These are phyloP conservation scores for Yamadazyma laniorum DNA, from an alignment of 805 yeast species.

Conservation along the genomic window DNA sequence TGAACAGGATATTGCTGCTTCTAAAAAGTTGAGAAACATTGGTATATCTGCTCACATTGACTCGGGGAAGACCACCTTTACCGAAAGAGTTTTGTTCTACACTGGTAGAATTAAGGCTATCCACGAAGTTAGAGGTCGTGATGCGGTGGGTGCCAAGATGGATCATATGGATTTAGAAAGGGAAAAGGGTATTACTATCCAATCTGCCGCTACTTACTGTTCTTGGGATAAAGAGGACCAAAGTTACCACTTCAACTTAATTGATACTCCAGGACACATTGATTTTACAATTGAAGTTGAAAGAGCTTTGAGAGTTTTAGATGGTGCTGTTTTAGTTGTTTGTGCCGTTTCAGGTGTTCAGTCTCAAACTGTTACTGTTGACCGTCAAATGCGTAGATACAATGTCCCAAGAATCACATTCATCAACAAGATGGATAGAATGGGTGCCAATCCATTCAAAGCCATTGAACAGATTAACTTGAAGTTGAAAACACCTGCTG, in stretches of 20 bases:
- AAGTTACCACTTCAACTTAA: slow-evolving; percentile 84
- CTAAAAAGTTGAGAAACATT: slow-evolving; percentile 76
- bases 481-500: slow-evolving; percentile 90
- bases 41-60: slow-evolving; percentile 99
- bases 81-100: slow-evolving; percentile 93
- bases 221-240: slow-evolving; percentile 79
- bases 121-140: slow-evolving; percentile 96
- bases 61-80: slow-evolving; percentile 96
- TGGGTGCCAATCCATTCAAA: slow-evolving; percentile 97
- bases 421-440: slow-evolving; percentile 97
- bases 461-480: slow-evolving; percentile 88
- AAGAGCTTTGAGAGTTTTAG: slow-evolving; percentile 95
- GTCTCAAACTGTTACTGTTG: slow-evolving; percentile 97
- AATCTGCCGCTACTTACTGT: slow-evolving; percentile 98
- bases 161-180: slow-evolving; percentile 98
- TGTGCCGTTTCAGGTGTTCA: slow-evolving; percentile 99
- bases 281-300: slow-evolving; percentile 99
- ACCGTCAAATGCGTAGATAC: slow-evolving; percentile 97
- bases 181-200: slow-evolving; percentile 98
- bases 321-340: slow-evolving; percentile 97
- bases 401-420: slow-evolving; percentile 96
- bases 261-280: slow-evolving; percentile 98
- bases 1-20: slow-evolving; percentile 49
- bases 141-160: slow-evolving; percentile 98
- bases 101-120: slow-evolving; percentile 97